These are phyloP conservation scores for Ilex paraguariensis DNA, from an alignment of 305 asterid species.

Conservation along the genomic window DNA sequence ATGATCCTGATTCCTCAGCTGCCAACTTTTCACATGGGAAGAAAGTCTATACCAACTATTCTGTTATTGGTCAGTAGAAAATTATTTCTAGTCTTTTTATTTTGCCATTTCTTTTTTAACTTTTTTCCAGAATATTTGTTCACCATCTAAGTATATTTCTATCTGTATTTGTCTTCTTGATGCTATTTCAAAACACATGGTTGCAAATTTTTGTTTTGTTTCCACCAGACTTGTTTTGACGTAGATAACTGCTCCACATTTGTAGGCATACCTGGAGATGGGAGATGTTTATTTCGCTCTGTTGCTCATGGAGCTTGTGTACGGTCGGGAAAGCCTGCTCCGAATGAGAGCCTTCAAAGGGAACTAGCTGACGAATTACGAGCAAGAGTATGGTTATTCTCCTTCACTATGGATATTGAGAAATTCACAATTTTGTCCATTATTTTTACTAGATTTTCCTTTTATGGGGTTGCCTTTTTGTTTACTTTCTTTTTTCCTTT, in stretches of 20 bases:
- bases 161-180: too few species aligned
- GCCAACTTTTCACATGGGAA: constrained; percentile 45
- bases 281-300: constrained; percentile 96
- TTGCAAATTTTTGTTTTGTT: neutral
- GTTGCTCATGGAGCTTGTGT: constrained; percentile 87
- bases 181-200: neutral
- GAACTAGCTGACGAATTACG: constrained; percentile 82
- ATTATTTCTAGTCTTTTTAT: constrained; percentile 13
- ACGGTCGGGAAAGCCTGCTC: constrained; percentile 68
- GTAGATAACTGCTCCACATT: constrained; percentile 19
- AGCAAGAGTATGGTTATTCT: constrained; percentile 48
- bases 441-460: neutral
- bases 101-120: constrained; percentile 1
- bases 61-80: constrained; percentile 60
- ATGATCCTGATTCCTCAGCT: constrained; percentile 21
- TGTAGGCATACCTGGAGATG: constrained; percentile 96
- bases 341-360: constrained; percentile 60
- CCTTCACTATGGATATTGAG: neutral
- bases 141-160: neutral
- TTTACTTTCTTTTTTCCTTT: neutral
- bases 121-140: constrained; percentile 2
- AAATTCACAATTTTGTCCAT: too few species aligned
- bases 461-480: neutral
- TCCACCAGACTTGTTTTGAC: constrained; percentile 7
- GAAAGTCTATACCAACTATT: constrained; percentile 56